Base-by-base conservation (phyloP, 768 basidiomycete species). In the Lentinus brumalis region DNA sequence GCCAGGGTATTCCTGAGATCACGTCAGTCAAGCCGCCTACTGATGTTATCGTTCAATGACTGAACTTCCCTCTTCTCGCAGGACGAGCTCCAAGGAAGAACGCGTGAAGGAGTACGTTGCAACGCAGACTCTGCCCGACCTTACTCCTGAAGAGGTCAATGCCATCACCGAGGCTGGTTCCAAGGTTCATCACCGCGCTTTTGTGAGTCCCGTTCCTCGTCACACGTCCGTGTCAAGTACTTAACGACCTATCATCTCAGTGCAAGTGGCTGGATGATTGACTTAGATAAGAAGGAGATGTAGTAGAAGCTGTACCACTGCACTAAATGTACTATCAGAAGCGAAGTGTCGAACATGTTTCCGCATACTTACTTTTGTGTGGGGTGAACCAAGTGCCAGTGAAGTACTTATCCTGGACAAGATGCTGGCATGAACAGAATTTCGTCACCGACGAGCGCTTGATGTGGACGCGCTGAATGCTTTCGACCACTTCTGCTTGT, bases 91-190 rank as follows among this genome's bases (percentile, higher is more conserved):
- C 3, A 81, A 76, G 63, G 70, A 67, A 50, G 71, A 79, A 38
- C 76, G 83, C 7, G 68, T 86, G 12, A 70, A 77, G 60, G 78
- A 82, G 52, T 85, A 84, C 66, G 67, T 85, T 51, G 77, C 73
- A 8, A 76, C 78, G 9, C 76, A 74, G 8, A 75, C 78, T 56
- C 73, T 84, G 7, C 75, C 77, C 51, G 64, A 62, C 12, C 65
- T 75, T 44, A 72, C 69, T 1, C 64, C 60, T 1, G 68, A 67
- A 16, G 73, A 75, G 46, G 67, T 73, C 2, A 42, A 64, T 31
- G 62, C 38, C 9, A 74, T 75, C 41, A 72, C 69, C 42, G 66
- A 66, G 14, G 69, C 64, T 4, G 74, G 74, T 8, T 63, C 69
- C 14, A 67, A 69, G 57, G 66, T 66, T 18, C 65, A 74, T 40